Evolutionary conservation across 495 filamentous ascomycete species (phyloP), one percentile per base, ranked within the genome.

Genomic region (Lophiotrema nucula): DNA sequence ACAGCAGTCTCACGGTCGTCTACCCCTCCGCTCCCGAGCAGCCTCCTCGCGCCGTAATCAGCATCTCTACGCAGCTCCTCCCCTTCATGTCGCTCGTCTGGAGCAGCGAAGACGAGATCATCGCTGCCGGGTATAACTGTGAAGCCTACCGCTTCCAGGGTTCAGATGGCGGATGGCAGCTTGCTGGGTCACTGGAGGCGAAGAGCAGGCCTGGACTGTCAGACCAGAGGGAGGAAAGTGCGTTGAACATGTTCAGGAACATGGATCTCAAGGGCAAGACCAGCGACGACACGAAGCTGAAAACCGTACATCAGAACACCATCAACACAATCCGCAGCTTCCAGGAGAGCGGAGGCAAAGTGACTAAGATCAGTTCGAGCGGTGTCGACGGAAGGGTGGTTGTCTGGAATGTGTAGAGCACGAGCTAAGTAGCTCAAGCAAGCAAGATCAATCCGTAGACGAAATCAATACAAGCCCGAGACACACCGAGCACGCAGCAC

Each of bases 161-260:
- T n/a, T 81, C 84, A 55, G 81, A 85, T 45, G 77, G 80, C 44
- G 93, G 92, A 25, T 98, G 93, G 93, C 82, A 88, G 65, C 76
- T 96, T 43, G 83, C 82, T 12, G 92, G 92, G 23, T 89, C 89
- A 3, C 71, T 97, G 43, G 93, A 97, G 72, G 73, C 72, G 0
- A 81, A 83, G 64, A 67, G 73, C 21, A 74, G 80, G 0, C 71
- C 75, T 1, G 81, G 79, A 18, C 42, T 76, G 23, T 77, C 74
- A 3, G 83, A 79, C 53, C 83, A 77, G 77, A 87, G 84, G 67
- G 90, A 82, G 72, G 88, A 82, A 71, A 89, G 86, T 63, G 93
- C 93, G n/a, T 77, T 97, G 69, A 96, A 97, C 70, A 97, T 97
- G 95, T 98, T 98, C 79, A 83, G 83, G 69, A 91, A 96, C 74